These are phyloP conservation scores for Edaphochlamys debaryana DNA, from an alignment of 139 green algal species.

Conservation along the genomic window DNA sequence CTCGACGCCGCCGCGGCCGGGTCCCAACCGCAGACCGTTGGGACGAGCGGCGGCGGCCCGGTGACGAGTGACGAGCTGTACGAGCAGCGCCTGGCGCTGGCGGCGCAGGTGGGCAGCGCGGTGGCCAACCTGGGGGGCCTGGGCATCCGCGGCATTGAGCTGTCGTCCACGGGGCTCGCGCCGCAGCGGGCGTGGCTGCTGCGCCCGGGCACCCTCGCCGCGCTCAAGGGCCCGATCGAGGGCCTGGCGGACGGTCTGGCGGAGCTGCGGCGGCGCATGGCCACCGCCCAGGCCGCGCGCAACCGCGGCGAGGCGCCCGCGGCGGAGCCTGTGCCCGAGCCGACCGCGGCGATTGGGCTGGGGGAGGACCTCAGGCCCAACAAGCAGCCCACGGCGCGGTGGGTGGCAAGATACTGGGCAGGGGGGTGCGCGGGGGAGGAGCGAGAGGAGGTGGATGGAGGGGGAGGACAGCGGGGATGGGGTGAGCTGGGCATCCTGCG, in stretches of 20 bases:
- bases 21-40: no score
- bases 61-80: neutral
- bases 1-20: neutral
- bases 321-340: neutral
- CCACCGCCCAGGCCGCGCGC: neutral
- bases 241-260: conserved; percentile 3
- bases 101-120: conserved; percentile 1
- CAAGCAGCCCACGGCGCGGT: neutral
- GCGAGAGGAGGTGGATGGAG: neutral
- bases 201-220: neutral
- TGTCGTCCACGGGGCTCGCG: conserved; percentile 15
- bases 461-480: no score
- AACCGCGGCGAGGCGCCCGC: neutral
- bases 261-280: conserved; percentile 28
- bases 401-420: no score
- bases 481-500: no score
- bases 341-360: neutral
- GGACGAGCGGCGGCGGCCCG: neutral
- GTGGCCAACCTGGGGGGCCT: conserved; percentile 26
- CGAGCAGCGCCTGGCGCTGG: conserved; percentile 12
- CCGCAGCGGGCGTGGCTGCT: conserved; percentile 35
- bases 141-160: conserved; percentile 1
- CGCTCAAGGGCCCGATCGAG: neutral
- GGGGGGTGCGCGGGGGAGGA: neutral
- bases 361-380: neutral